Conservation (phyloP, 768 basidiomycete species). For the Pleurotus citrinopileatus region DNA sequence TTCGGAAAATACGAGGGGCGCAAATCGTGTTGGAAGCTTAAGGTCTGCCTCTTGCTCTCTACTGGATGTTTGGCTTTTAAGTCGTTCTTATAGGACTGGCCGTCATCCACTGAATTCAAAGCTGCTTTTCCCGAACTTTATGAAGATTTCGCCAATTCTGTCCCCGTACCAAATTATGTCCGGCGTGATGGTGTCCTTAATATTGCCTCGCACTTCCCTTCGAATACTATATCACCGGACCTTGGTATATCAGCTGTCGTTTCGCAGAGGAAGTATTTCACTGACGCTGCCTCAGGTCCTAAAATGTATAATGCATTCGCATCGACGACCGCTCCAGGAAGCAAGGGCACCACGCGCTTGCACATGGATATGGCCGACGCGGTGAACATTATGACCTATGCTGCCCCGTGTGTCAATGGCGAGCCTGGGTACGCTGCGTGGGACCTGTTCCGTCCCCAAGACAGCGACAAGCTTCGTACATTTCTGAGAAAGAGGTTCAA, state of each 20-base stretch:
- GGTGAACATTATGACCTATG: constrained; percentile 85
- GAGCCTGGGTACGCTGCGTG: constrained; percentile 82
- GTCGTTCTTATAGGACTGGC: constrained; percentile 78
- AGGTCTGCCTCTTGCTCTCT: constrained; percentile 37
- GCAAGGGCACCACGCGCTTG: constrained; percentile 81
- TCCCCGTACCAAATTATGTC: constrained; percentile 90
- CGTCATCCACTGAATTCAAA: constrained; percentile 82
- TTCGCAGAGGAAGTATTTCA: background rate
- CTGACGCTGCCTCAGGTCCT: constrained; percentile 53
- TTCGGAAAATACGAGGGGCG: constrained; percentile 70
- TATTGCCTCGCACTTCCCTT: constrained; percentile 85
- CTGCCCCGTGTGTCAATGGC: constrained; percentile 53
- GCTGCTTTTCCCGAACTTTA: constrained; percentile 80
- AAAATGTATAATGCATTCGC: constrained; percentile 95
- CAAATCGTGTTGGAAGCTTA: constrained; percentile 68
- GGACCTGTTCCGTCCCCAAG: constrained; percentile 85
- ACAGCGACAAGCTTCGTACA: constrained; percentile 70
- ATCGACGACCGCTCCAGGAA: constrained; percentile 60
- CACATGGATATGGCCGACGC: constrained; percentile 97
- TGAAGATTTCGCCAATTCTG: constrained; percentile 77
- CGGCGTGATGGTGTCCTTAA: constrained; percentile 87
- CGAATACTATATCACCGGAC: constrained; percentile 75
- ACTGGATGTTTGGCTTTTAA: background rate
- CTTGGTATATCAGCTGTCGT: constrained; percentile 48
- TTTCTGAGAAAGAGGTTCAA: constrained; percentile 70